Base-by-base conservation (phyloP, 179 eudicot species). In the Silene noctiflora region DNA sequence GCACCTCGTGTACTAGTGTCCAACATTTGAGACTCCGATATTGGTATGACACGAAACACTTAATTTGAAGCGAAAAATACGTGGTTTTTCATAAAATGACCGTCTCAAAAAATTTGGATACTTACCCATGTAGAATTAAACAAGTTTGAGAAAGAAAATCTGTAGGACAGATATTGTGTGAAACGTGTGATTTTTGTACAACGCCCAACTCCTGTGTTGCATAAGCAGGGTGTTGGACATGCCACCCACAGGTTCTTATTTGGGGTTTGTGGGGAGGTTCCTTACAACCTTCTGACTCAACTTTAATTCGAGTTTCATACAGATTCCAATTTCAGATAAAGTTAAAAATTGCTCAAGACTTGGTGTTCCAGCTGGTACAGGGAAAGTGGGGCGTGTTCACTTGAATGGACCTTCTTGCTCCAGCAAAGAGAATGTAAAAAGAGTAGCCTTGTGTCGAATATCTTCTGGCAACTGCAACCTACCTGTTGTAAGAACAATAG, bases 381-480 rank as follows among this genome's bases (percentile, higher is more conserved):
- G 67, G n/a, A 86, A 76, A 78, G 76, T 65, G 35, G 78, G 72
- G 78, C 53, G 72, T 63, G 73, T 68, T 60, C 73, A 55, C 67
- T 72, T 64, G 56, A 78, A 60, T 48, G 55, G 75, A 72, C 59
- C 60, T 70, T 55, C 68, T 0, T 65, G 76, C 9, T 67, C 69
- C 78, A 86, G 82, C 56, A 88, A 88, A 80, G 89, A 88, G 69
- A 88, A 84, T 74, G 60, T 46, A 53, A 33, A 61, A 24, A 80
- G 58, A 65, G 67, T 62, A 59, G 42, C 48, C 39, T 72, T 44
- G 67, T 68, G 35, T 64, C 61, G 14, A 60, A 80, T 74, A 58
- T 73, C 81, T 63, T 69, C 67, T 33, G 71, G 35, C 69, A 81
- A 71, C 51, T 75, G 21, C 44, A 78, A 74, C 69, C 31, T 33